A percentile compares a stretch with the other conserved stretches of the same genome.
Evolutionary conservation across 352 stramenopile species (phyloP).

Genomic region (Globisporangium paroecandrum): DNA sequence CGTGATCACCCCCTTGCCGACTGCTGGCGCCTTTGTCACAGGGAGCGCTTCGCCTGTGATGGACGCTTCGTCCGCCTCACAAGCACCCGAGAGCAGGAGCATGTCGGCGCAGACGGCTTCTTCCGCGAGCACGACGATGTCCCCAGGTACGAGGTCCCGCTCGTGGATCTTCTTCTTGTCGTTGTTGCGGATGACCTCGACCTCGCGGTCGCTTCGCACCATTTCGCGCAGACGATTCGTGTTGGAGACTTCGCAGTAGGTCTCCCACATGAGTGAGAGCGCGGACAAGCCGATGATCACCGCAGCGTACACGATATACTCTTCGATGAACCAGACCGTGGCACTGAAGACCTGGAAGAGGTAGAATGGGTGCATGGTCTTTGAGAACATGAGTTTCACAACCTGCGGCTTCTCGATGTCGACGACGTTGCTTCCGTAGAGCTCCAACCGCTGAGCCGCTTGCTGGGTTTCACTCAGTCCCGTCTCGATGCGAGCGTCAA

Average conservation of each 20-base stretch:
- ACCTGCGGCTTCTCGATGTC: constrained; percentile 34
- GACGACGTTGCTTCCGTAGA: constrained; percentile 48
- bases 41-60: constrained; percentile 75
- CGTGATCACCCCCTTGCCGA: constrained; percentile 18
- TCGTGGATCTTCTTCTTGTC: constrained; percentile 44
- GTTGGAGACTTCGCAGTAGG: constrained; percentile 58
- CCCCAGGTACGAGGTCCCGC: constrained; percentile 58
- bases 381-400: constrained; percentile 42
- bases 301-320: constrained; percentile 58
- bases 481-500: background rate
- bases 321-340: constrained; percentile 60
- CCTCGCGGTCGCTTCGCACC: constrained; percentile 31
- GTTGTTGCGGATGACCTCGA: constrained; percentile 39
- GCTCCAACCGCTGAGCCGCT: constrained; percentile 22
- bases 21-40: constrained; percentile 49
- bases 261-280: constrained; percentile 63
- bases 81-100: constrained; percentile 51
- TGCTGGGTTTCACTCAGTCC: constrained; percentile 17
- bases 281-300: constrained; percentile 58
- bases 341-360: constrained; percentile 68
- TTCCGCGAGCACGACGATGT: constrained; percentile 63
- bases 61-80: constrained; percentile 62
- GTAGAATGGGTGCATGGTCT: constrained; percentile 78
- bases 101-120: constrained; percentile 58
- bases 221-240: constrained; percentile 58